These are phyloP conservation scores for Vigna trinervia DNA, from an alignment of 306 rosid genomes.

Conservation along the genomic window DNA sequence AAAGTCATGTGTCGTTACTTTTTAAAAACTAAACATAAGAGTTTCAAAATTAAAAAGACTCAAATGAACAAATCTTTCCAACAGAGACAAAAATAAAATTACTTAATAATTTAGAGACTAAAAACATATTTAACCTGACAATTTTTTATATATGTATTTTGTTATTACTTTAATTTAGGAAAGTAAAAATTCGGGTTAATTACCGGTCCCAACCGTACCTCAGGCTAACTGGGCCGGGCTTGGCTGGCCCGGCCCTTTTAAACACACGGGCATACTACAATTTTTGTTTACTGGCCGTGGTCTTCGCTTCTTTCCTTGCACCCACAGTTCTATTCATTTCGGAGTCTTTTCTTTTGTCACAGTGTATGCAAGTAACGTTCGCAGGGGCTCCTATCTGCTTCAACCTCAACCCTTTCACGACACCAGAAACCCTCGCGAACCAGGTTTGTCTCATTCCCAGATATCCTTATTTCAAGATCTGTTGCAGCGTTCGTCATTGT, in stretches of 20 bases:
- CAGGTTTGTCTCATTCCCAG: conserved; percentile 36
- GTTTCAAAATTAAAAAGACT: too few species aligned
- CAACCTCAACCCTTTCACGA: background rate
- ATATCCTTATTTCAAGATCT: conserved; percentile 29
- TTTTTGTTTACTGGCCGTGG: background rate
- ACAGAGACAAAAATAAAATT: too few species aligned
- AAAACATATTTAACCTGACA: too few species aligned
- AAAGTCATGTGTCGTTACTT: too few species aligned
- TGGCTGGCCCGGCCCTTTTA: background rate
- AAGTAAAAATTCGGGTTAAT: too few species aligned
- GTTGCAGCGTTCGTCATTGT: background rate
- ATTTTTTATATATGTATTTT: too few species aligned
- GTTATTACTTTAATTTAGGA: too few species aligned
- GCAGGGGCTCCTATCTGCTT: background rate
- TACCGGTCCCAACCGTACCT: background rate
- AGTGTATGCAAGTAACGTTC: background rate
- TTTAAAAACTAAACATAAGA: too few species aligned
- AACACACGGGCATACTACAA: background rate
- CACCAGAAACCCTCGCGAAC: background rate
- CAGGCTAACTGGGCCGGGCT: background rate
- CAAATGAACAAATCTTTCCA: too few species aligned
- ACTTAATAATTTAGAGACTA: too few species aligned
- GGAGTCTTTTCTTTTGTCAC: background rate
- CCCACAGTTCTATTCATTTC: background rate
- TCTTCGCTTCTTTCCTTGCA: background rate